Conservation (phyloP, 2,329 filamentous ascomycete genomes). For the Hymenoscyphus fraxineus region DNA sequence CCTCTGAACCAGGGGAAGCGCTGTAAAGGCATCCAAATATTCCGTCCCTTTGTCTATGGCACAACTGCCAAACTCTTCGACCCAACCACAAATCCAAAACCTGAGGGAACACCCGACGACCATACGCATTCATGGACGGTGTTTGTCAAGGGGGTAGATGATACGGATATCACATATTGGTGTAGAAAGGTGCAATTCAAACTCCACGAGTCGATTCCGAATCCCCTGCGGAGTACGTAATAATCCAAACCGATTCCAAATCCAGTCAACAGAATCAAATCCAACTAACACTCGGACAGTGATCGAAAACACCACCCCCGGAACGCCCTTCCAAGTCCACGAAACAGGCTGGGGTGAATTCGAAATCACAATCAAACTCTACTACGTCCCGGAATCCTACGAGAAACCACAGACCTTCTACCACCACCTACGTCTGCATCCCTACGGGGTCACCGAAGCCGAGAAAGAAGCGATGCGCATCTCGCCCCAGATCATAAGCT, state of each 20-base stretch:
- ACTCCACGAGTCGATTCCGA: slow-evolving; percentile 93
- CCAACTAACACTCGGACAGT: slow-evolving; percentile 38
- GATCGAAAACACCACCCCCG: slow-evolving; percentile 62
- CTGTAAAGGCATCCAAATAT: slow-evolving; percentile 61
- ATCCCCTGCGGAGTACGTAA: slow-evolving; percentile 70
- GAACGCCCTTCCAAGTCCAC: slow-evolving; percentile 73
- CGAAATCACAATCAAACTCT: slow-evolving; percentile 90
- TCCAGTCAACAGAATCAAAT: no score
- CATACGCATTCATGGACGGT: slow-evolving; percentile 97
- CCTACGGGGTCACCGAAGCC: slow-evolving; percentile 79
- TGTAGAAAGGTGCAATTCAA: slow-evolving; percentile 97
- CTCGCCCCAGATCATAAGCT: slow-evolving; percentile 65
- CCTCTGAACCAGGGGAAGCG: slow-evolving; percentile 57
- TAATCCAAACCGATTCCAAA: background rate
- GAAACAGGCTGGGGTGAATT: slow-evolving; percentile 99
- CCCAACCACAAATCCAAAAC: slow-evolving; percentile 72
- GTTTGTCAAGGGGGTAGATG: slow-evolving; percentile 86
- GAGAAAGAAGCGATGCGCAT: slow-evolving; percentile 56
- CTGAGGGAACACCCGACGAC: slow-evolving; percentile 72
- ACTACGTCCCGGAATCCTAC: slow-evolving; percentile 80
- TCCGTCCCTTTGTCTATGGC: slow-evolving; percentile 68
- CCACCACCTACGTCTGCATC: slow-evolving; percentile 86
- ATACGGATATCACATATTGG: slow-evolving; percentile 91
- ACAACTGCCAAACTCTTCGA: slow-evolving; percentile 77
- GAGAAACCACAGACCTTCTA: slow-evolving; percentile 97